A percentile compares a stretch with the other conserved stretches of the same genome.
phyloP scores from a whole-genome alignment of 2,329 filamentous ascomycete genomes.

The Penicillium sp. region DNA sequence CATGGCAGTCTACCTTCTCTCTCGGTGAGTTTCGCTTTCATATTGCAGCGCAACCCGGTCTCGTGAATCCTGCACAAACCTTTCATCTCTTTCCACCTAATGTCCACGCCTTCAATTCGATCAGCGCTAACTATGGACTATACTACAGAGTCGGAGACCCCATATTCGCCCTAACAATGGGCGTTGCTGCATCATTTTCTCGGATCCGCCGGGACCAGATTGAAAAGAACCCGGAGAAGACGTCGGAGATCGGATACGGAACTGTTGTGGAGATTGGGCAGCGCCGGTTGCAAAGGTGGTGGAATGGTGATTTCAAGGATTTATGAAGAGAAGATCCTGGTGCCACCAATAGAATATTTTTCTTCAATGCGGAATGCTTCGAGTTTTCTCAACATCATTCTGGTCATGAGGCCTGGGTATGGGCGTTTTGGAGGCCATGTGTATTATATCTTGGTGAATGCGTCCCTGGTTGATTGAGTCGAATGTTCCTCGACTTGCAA shows the following conservation, averaged over 20 bases:
- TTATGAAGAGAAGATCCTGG: constrained; percentile 14
- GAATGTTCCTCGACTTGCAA: neutral
- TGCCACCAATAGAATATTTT: neutral
- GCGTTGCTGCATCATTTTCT: constrained; percentile 47
- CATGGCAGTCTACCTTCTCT: constrained; percentile 9
- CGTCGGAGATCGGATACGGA: constrained; percentile 30
- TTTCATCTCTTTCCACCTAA: constrained; percentile 1
- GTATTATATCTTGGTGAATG: no score
- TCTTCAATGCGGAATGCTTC: no score
- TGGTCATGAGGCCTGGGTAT: neutral
- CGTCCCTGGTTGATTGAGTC: neutral
- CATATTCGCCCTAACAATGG: constrained; percentile 49
- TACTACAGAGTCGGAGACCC: constrained; percentile 47
- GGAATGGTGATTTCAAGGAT: constrained; percentile 36
- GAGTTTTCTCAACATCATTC: neutral
- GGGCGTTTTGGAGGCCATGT: neutral
- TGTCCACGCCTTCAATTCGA: neutral
- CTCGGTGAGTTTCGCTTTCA: constrained; percentile 4
- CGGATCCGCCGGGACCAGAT: constrained; percentile 52
- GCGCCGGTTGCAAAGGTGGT: constrained; percentile 36
- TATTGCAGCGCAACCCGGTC: neutral
- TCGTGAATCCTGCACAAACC: neutral
- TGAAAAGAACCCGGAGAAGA: constrained; percentile 41
- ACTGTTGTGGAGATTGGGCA: constrained; percentile 28
- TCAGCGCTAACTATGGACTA: neutral